Evolutionary conservation across 2,329 filamentous ascomycete genomes (phyloP), one percentile per base, ranked within the genome.

Genomic region (Aspergillus fijiensis): DNA sequence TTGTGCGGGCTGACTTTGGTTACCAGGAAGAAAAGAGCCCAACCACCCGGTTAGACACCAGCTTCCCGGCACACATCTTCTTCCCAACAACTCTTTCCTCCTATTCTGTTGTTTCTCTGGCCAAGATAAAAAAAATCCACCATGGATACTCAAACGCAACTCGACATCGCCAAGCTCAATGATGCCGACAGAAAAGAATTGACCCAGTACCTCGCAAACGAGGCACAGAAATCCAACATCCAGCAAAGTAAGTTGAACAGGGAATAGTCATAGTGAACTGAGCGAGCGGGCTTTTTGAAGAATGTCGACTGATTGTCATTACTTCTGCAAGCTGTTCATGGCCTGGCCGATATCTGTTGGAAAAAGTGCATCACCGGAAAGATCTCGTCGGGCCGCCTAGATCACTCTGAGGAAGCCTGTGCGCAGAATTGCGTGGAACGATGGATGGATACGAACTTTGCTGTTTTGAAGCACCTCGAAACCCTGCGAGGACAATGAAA

Each of bases 351-450:
- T 70, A 85, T 90, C 62, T 99, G 95, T 85, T 99, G 93, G 88
- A 92, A 88, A 74, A 98, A 97, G 81, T 99, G 95, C 82, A 83
- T 97, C 62, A 89, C 90, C 9, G 82, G 87, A 57, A 83, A 82
- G 60, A 89, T 97, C 74, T 87, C 88, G 67, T 85, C 83, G 62
- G 85, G 87, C 29, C 85, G 87, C 70, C 81, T 99, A 67, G 91
- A 96, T 67, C 85, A 84, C 70, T 81, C 78, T 63, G 95, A 99
- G 80, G 89, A 95, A 80, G 79, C 82, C 9, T 99, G 95, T 77
- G 85, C 96, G 75, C 83, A 88, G 75, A 97, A 96, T 81, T 99
- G 95, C 73, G 92, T 98, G 59, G 91, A 96, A 71, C 85, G 95
- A 59, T 98, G 96, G 79, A 84, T 98, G 80, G 95, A 99, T 77